phyloP scores from a whole-genome alignment of 352 stramenopile genomes.

The Globisporangium echinulatum region DNA sequence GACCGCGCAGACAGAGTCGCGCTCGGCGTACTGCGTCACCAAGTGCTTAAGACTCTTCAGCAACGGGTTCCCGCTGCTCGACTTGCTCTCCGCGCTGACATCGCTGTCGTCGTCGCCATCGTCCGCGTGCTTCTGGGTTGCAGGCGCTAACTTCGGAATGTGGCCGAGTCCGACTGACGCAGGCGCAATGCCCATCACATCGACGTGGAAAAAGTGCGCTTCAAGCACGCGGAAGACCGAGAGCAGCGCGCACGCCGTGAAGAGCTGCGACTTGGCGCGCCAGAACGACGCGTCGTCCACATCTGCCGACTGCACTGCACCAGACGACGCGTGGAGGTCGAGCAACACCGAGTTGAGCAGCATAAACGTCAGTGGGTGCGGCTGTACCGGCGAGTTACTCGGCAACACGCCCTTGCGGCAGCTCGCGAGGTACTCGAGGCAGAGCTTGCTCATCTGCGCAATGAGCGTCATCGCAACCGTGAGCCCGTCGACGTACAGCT shows the following conservation, averaged over 20 bases:
- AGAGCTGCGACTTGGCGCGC: constrained; percentile 55
- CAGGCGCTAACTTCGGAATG: constrained; percentile 19
- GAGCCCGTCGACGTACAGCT: constrained; percentile 41
- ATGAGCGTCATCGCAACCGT: constrained; percentile 52
- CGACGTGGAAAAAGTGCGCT: constrained; percentile 82
- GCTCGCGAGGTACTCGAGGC: constrained; percentile 67
- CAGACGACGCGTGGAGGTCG: constrained; percentile 29
- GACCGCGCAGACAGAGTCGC: constrained; percentile 6
- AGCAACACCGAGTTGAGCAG: constrained; percentile 77
- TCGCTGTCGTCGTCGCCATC: constrained; percentile 19
- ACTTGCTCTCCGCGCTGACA: not conserved
- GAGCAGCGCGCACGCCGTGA: constrained; percentile 49
- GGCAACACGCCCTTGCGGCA: constrained; percentile 60
- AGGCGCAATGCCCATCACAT: constrained; percentile 67
- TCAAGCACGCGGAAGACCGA: constrained; percentile 69
- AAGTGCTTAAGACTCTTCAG: constrained; percentile 66
- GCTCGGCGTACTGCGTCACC: constrained; percentile 44
- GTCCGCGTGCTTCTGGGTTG: constrained; percentile 2
- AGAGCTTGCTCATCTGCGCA: constrained; percentile 57
- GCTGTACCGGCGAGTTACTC: constrained; percentile 57
- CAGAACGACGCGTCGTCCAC: constrained; percentile 15
- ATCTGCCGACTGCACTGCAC: constrained; percentile 3
- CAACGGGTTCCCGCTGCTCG: constrained; percentile 38
- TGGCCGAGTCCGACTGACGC: constrained; percentile 82
- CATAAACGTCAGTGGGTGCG: constrained; percentile 85